Evolutionary conservation across 495 filamentous ascomycete genomes (phyloP).

Genomic region (Xylaria venustula): DNA sequence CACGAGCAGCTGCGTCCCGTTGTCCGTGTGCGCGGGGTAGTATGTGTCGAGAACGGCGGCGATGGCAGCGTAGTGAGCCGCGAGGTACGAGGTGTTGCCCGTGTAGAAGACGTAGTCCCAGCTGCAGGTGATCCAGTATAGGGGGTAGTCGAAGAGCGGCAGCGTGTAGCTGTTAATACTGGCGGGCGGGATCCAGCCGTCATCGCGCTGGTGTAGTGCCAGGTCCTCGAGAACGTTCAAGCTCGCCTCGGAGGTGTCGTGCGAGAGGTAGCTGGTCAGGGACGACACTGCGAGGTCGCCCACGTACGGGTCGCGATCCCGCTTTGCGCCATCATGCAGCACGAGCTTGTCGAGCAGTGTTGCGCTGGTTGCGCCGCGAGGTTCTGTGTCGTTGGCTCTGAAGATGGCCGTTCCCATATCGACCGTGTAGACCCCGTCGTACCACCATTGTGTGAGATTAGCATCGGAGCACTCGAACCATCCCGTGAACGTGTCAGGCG

Average conservation of each 20-base stretch:
- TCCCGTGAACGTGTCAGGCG: constrained; percentile 43
- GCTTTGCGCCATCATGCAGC: constrained; percentile 47
- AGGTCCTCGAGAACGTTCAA: constrained; percentile 46
- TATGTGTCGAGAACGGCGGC: constrained; percentile 39
- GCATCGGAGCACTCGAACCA: constrained; percentile 49
- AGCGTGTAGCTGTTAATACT: constrained; percentile 48
- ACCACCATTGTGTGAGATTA: constrained; percentile 49
- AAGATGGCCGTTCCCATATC: constrained; percentile 44
- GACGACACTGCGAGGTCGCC: constrained; percentile 47
- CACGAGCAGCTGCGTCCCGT: constrained; percentile 34
- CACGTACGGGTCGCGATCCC: constrained; percentile 49
- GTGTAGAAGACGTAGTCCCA: constrained; percentile 48
- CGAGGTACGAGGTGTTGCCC: constrained; percentile 32
- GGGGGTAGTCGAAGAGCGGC: constrained; percentile 45
- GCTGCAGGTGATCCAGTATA: constrained; percentile 46
- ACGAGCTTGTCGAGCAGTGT: constrained; percentile 41
- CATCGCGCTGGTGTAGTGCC: constrained; percentile 42
- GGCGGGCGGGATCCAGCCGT: constrained; percentile 54
- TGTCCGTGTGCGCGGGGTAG: constrained; percentile 34
- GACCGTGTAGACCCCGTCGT: constrained; percentile 45
- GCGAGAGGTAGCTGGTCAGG: constrained; percentile 44
- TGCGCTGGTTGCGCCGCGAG: constrained; percentile 34
- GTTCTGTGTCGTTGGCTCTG: constrained; percentile 46
- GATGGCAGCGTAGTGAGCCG: constrained; percentile 35
- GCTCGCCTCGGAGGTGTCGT: constrained; percentile 33